phyloP scores from a whole-genome alignment of 768 basidiomycete genomes.

The Mycena haematopus region DNA sequence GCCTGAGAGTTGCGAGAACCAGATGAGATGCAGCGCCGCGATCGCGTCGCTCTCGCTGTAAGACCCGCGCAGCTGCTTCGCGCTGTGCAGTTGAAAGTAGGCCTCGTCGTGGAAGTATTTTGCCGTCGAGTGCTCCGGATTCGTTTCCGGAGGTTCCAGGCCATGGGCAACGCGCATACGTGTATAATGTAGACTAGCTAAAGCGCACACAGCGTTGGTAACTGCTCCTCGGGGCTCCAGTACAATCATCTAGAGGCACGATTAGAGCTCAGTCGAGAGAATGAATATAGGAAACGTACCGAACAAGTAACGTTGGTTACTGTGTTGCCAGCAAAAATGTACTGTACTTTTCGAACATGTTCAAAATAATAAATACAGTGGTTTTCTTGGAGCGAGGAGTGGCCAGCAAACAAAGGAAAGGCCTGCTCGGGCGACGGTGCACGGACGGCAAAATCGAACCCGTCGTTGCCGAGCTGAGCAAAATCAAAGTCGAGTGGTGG shows the following conservation, averaged over 20 bases:
- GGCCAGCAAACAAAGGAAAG: conserved; percentile 40
- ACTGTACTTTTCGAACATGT: conserved; percentile 70
- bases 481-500: conserved; percentile 39
- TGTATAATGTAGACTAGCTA: conserved; percentile 73
- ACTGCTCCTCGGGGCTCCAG: conserved; percentile 75
- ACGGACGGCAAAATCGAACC: conserved; percentile 43
- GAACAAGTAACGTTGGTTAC: conserved; percentile 70
- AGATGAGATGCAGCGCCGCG: conserved; percentile 79
- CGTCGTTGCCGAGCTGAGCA: conserved; percentile 40
- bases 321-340: conserved; percentile 65
- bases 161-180: conserved; percentile 67
- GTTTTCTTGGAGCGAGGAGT: conserved; percentile 56
- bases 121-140: conserved; percentile 62
- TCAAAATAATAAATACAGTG: conserved; percentile 80
- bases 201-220: conserved; percentile 76
- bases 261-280: conserved; percentile 6
- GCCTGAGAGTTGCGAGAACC: conserved; percentile 74
- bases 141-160: conserved; percentile 58
- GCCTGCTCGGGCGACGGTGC: conserved; percentile 34
- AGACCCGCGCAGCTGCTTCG: conserved; percentile 57
- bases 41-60: conserved; percentile 75
- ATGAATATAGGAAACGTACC: conserved; percentile 48
- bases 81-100: conserved; percentile 61
- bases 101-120: conserved; percentile 74
- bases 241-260: conserved; percentile 53